Base-by-base conservation (phyloP, 2,329 filamentous ascomycete species). In the Talaromyces sp. region DNA sequence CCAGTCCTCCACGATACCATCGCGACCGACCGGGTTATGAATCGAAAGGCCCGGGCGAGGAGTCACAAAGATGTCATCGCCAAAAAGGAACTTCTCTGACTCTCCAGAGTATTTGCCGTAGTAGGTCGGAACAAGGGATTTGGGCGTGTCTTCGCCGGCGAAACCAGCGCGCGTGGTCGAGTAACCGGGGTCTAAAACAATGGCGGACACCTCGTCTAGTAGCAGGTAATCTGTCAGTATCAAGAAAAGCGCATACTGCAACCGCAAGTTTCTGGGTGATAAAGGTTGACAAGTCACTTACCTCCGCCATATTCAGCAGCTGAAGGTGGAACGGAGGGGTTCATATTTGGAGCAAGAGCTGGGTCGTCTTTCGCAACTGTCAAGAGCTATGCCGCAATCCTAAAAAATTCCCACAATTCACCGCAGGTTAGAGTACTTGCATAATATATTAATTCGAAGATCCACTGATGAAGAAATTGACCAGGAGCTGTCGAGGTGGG, bases 1-100 rank as follows among this genome's bases (percentile, higher is more conserved):
- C 95, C 95, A 99, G 75, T 99, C 93, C 75, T 97, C 91, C 54
- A 99, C 95, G 56, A 93, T 85, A 70, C 91, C 91, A 69, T 97
- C 93, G 69, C 85, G 84, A 70, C 87, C 88, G 85, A 96, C 96
- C 66, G 96, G 95, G 77, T 97, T 98, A 76, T 89, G 87, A 65
- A 98, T 88, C 67, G 96, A 90, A 67, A 96, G 83, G 63, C 88
- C 84, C 58, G 84, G 81, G 64, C 88, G 85, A 14, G 93, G 90
- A 52, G 90, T 86, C 70, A 90, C 86, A 64, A 97, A 88, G 66
- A 89, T 87, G 75, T 97, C 93, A 73, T 99, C 96, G 77, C 95
- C 95, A 70, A 93, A 98, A 62, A 95, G 75, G 32, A 82, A 76
- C 64, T 82, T 81, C 60, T 86, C 81, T 55, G 83, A 81, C 26